Evolutionary conservation across 1,139 yeast genomes (phyloP), one percentile per base, ranked within the genome.

Genomic region (Geotrichum reessii): DNA sequence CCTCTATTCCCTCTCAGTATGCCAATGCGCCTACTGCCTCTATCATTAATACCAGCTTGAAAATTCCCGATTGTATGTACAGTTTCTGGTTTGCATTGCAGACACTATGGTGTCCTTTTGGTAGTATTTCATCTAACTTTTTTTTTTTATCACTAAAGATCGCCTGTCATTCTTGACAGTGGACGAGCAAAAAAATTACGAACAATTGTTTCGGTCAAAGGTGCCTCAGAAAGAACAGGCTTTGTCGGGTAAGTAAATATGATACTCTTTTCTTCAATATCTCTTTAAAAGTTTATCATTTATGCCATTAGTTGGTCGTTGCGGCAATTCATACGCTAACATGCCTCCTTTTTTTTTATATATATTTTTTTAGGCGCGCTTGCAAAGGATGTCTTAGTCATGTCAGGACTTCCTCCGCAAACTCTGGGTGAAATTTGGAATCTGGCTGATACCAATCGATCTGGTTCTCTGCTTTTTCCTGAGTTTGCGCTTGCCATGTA

Each of bases 401-500:
- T 92, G 66, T 91, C 97, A 0, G 88, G 89, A 5, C 78, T 93
- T 61, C 76, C 82, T 47, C 90, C 97, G 0, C 81, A 83, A 40
- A 82, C 86, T 33, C 78, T 93, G 67, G 95, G 96, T 1, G 89
- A 86, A 64, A 86, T 93, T 61, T 93, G 99, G 99, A 83, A 87
- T 37, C 76, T 93, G 63, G 82, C 96, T 27, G 99, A 93, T 69
- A 86, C 96, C 1, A 87, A 86, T 66, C 86, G 84, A 67, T 85
- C 95, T 4, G 98, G 98, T 1, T 80, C 84, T 54, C 79, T 93
- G 60, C 74, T 93, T 63, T 93, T 92, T 68, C 99, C 99, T 0
- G 98, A 93, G 71, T 93, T 93, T 76, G 96, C 96, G 11, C 78
- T 92, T 66, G 95, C 97, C 19, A 84, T 93, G 78, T 95, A 90